A percentile compares a stretch with the other conserved stretches of the same genome.
These are phyloP conservation scores for Metschnikowia cubensis DNA, from an alignment of 805 yeast species.

Conservation along the genomic window DNA sequence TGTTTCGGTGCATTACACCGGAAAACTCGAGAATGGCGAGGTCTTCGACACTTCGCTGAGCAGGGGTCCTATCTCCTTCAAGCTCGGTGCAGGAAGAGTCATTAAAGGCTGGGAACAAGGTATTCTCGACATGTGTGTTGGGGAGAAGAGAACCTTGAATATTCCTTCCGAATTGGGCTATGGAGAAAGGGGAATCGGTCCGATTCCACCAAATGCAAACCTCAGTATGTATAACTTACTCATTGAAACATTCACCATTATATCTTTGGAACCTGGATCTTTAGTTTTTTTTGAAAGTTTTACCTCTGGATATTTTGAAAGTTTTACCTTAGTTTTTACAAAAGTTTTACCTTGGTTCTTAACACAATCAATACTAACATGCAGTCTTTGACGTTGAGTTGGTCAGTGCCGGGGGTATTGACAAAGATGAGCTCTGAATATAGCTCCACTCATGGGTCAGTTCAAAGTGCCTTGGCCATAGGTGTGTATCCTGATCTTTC, in stretches of 20 bases:
- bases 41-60: conserved; percentile 70
- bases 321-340: too few relatives aligned
- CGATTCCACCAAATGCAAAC: conserved; percentile 74
- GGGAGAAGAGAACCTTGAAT: conserved; percentile 74
- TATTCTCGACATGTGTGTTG: conserved; percentile 70
- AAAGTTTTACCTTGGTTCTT: too few relatives aligned
- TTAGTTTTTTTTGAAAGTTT: background rate
- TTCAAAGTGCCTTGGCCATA: background rate
- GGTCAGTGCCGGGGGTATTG: conserved; percentile 46
- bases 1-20: conserved; percentile 76
- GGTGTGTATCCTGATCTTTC: background rate
- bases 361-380: conserved; percentile 18
- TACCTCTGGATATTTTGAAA: background rate
- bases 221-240: conserved; percentile 32
- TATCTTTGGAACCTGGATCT: background rate
- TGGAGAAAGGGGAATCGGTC: conserved; percentile 73
- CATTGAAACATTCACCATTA: background rate
- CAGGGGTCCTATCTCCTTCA: conserved; percentile 70
- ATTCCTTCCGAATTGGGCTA: conserved; percentile 80
- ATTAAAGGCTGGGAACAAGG: conserved; percentile 93
- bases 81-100: conserved; percentile 75
- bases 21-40: conserved; percentile 60
- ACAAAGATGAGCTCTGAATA: conserved; percentile 13
- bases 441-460: background rate
- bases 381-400: conserved; percentile 59